These are phyloP conservation scores for Pisolithus albus DNA, from an alignment of 768 basidiomycete genomes.

Conservation along the genomic window DNA sequence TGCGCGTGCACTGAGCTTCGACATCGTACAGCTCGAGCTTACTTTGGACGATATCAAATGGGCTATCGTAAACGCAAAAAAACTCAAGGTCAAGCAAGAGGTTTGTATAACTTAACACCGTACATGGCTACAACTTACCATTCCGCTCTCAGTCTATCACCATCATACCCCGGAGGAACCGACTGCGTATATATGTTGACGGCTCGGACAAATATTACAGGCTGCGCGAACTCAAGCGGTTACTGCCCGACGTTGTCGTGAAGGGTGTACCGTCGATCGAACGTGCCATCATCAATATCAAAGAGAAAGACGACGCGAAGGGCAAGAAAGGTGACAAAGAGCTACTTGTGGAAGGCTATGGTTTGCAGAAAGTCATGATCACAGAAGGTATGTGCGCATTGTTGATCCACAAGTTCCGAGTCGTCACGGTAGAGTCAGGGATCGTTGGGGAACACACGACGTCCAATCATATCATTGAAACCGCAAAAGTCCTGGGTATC, in stretches of 20 bases:
- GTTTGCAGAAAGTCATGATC: constrained; percentile 92
- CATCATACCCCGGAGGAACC: constrained; percentile 64
- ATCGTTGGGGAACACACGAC: constrained; percentile 89
- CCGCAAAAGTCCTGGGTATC: constrained; percentile 91
- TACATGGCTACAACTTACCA: neutral
- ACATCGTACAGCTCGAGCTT: constrained; percentile 66
- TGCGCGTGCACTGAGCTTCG: neutral
- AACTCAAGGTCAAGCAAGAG: constrained; percentile 89
- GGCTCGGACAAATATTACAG: constrained; percentile 74
- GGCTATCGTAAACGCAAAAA: constrained; percentile 80
- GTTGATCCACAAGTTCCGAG: neutral
- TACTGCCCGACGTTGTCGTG: constrained; percentile 79
- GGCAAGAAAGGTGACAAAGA: constrained; percentile 88
- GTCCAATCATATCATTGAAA: constrained; percentile 97
- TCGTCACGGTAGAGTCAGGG: constrained; percentile 41
- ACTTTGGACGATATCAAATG: constrained; percentile 90
- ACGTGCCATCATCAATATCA: constrained; percentile 93
- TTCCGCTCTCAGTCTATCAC: constrained; percentile 55
- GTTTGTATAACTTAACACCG: constrained; percentile 29
- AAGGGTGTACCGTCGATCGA: constrained; percentile 88
- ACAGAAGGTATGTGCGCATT: constrained; percentile 65
- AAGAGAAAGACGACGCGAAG: constrained; percentile 72
- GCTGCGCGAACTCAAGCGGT: constrained; percentile 80
- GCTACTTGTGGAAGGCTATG: constrained; percentile 94
- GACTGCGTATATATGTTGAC: constrained; percentile 75